Percentiles rank a stretch among this genome's conserved stretches.
phyloP scores from a whole-genome alignment of 345 rosid genomes.

The Rhizophora apiculata region DNA sequence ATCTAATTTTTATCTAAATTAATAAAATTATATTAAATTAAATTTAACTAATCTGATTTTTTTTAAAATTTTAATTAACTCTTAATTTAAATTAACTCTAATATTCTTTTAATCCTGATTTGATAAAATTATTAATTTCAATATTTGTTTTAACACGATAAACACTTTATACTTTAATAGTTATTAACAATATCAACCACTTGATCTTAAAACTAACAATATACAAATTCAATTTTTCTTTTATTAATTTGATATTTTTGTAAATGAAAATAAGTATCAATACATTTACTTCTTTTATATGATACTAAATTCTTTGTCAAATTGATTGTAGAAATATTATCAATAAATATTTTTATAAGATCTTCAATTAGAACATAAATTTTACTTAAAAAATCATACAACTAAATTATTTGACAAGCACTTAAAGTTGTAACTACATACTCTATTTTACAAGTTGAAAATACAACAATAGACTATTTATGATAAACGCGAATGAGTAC shows the following conservation, averaged over 20 bases:
- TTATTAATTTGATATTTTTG: not conserved
- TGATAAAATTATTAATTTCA: not conserved
- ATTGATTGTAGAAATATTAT: not conserved
- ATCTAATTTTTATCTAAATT: too few species aligned
- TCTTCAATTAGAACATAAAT: not conserved
- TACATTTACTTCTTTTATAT: not conserved
- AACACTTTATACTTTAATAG: not conserved
- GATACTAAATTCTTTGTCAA: not conserved
- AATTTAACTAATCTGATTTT: too few species aligned
- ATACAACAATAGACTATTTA: not conserved
- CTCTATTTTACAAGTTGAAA: not conserved
- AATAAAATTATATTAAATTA: too few species aligned
- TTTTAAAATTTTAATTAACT: too few species aligned
- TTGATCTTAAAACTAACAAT: not conserved
- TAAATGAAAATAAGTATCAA: not conserved
- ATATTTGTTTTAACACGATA: not conserved
- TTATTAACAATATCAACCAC: not conserved
- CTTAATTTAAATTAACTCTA: too few species aligned
- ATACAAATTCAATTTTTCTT: not conserved
- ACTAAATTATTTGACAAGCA: not conserved
- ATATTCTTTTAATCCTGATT: too few species aligned
- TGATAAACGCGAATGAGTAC: not conserved
- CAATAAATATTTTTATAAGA: not conserved
- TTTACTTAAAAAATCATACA: not conserved
- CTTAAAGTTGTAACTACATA: not conserved